phyloP scores from a whole-genome alignment of 208 protist genomes.

The Naegleria gruberi region DNA sequence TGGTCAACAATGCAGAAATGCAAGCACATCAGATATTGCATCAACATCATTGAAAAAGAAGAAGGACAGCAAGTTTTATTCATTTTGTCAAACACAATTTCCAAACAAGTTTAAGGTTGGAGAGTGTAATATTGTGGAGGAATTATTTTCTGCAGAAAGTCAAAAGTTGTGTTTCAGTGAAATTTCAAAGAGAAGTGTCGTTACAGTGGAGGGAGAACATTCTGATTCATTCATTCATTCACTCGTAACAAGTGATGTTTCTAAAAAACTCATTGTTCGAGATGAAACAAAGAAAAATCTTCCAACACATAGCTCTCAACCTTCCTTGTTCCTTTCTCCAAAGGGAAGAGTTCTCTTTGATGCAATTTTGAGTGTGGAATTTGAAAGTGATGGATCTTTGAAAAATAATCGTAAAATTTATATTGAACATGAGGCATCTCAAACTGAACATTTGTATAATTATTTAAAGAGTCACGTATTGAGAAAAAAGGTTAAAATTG shows the following conservation, averaged over 20 bases:
- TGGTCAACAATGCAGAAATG: neutral
- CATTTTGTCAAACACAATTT: neutral
- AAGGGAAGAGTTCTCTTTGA: neutral
- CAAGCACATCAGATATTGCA: neutral
- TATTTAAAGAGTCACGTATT: neutral
- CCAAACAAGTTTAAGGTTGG: neutral
- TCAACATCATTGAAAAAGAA: neutral
- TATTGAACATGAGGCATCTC: neutral
- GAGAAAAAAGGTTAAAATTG: neutral
- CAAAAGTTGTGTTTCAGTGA: neutral
- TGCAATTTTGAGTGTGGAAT: neutral
- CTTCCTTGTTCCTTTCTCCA: neutral
- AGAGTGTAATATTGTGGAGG: neutral
- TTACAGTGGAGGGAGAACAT: neutral
- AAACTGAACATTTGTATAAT: neutral
- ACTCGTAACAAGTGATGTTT: neutral
- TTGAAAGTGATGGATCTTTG: neutral
- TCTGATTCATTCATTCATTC: neutral
- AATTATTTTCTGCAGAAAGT: neutral
- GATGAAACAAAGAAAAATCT: neutral
- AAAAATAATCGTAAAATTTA: neutral
- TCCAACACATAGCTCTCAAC: neutral
- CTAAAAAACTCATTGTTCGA: neutral
- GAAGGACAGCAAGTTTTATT: neutral
- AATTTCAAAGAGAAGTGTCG: neutral